Base-by-base conservation (phyloP, 139 green algal genomes). In the Chlorella sp. region DNA sequence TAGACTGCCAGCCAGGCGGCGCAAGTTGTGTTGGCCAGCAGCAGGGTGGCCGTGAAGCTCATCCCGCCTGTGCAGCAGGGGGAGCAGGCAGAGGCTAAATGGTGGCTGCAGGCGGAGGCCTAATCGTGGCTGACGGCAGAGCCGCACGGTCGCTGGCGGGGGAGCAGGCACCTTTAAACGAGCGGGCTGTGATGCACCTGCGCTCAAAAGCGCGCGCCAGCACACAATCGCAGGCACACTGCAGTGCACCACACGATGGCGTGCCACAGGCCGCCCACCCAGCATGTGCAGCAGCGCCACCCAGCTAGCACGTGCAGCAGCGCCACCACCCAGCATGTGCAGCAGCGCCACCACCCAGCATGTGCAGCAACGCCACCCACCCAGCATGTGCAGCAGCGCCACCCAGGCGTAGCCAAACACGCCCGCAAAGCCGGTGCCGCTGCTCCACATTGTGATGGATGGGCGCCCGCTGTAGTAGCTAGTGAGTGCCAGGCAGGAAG, bases 361-460 rank as follows among this genome's bases (percentile, higher is more conserved):
- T 22, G 41, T 73, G 62, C 62, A 40, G 1, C 3, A 17, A 16
- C 36, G 48, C 72, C 75, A 72, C 77, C 36, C 36, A 85, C 81
- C 81, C 22, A 86, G 32, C 30, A 86, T 24, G 70, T 86, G 81
- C 81, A 86, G 70, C 40, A 86, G 72, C 54, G 70, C 81, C 14
- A 86, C 70, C 81, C 81, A 86, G 4, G 79, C 79, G 84, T 95
- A 95, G 22, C 92, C 92, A 79, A 84, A 79, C 40, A 95, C 85
- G 20, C 92, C 92, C 76, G 91, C 88, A 85, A 84, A 76, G 17
- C 88, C 89, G 20, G 91, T 94, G 62, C 91, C 91, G 54, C 65
- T 86, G 68, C 76, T 87, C 91, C 91, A 94, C 40, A 86, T 69
- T 0, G 87, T 90, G 80, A 92, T 80, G 36, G 73, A 41, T 0